Conservation (phyloP, 306 rosid genomes). For the Macrotyloma uniflorum region DNA sequence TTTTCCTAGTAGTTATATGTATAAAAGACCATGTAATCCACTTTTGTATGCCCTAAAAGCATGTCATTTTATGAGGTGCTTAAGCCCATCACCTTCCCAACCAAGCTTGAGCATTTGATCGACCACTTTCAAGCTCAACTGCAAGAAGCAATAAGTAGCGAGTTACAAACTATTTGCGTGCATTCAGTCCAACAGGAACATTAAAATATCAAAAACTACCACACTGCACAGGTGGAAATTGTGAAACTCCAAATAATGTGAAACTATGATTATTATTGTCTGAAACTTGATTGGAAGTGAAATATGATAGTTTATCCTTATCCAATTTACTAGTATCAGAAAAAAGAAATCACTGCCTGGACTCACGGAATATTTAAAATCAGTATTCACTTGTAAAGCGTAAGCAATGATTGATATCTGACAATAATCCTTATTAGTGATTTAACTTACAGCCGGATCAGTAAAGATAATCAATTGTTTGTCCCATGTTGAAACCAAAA, state of each 20-base stretch:
- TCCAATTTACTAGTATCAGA: constrained; percentile 12
- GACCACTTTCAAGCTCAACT: constrained; percentile 97
- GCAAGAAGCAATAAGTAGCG: constrained; percentile 49
- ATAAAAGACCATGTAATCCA: constrained; percentile 26
- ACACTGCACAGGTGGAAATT: not conserved
- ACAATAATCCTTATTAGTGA: constrained; percentile 20
- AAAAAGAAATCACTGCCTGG: constrained; percentile 1
- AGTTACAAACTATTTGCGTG: constrained; percentile 31
- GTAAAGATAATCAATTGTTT: constrained; percentile 85
- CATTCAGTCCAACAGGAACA: constrained; percentile 17
- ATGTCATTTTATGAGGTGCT: constrained; percentile 68
- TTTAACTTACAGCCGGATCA: constrained; percentile 85
- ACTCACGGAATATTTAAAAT: constrained; percentile 6
- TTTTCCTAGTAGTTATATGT: constrained; percentile 45
- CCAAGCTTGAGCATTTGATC: constrained; percentile 99
- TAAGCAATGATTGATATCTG: constrained; percentile 21
- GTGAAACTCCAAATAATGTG: constrained; percentile 14
- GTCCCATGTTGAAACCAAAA: constrained; percentile 89
- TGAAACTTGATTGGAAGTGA: constrained; percentile 25
- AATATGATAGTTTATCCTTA: not conserved
- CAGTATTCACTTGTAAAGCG: not conserved
- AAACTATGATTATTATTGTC: not conserved
- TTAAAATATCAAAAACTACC: constrained; percentile 29
- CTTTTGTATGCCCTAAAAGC: constrained; percentile 48
- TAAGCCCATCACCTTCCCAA: constrained; percentile 92